These are phyloP conservation scores for Chlorella sp. DNA, from an alignment of 139 green algal genomes.

Conservation along the genomic window DNA sequence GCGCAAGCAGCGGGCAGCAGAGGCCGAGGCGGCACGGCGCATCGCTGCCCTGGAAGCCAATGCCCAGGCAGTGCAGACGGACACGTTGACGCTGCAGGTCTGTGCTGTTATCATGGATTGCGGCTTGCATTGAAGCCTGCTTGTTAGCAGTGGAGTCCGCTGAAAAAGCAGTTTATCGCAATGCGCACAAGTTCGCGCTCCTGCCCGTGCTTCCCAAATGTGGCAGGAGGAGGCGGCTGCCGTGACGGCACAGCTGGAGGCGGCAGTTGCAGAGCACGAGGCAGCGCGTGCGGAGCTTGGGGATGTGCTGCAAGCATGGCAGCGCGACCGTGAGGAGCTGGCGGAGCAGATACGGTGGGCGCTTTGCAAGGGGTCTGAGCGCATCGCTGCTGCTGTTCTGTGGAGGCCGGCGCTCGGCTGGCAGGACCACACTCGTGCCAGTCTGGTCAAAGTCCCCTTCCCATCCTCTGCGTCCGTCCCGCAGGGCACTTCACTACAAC, in stretches of 20 bases:
- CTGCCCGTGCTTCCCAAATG: no score
- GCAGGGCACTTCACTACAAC: slow-evolving; percentile 78
- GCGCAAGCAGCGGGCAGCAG: slow-evolving; percentile 42
- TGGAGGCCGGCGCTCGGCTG: no score
- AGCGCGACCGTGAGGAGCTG: slow-evolving; percentile 79
- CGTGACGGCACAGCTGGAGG: slow-evolving; percentile 80
- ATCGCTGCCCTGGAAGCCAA: slow-evolving; percentile 75
- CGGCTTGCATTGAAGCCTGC: no score
- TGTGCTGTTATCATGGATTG: no score
- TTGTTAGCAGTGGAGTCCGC: no score
- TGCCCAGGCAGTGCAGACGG: slow-evolving; percentile 59
- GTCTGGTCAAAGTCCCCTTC: no score
- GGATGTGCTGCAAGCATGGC: slow-evolving; percentile 75
- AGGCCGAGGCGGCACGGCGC: slow-evolving; percentile 53
- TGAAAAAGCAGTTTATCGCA: no score
- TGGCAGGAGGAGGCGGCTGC: slow-evolving; percentile 74
- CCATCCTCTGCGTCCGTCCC: no score
- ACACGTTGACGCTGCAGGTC: slow-evolving; percentile 65
- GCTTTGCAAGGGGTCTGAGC: background rate
- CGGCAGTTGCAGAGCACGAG: slow-evolving; percentile 71
- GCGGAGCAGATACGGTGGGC: slow-evolving; percentile 55
- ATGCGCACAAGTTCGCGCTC: no score
- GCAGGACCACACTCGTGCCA: no score
- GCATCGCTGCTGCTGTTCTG: no score
- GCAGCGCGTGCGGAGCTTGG: slow-evolving; percentile 66